Percentiles rank a stretch among this genome's conserved stretches.
Conservation (phyloP, 2,329 filamentous ascomycete genomes). For the Cordyceps pruinosa region DNA sequence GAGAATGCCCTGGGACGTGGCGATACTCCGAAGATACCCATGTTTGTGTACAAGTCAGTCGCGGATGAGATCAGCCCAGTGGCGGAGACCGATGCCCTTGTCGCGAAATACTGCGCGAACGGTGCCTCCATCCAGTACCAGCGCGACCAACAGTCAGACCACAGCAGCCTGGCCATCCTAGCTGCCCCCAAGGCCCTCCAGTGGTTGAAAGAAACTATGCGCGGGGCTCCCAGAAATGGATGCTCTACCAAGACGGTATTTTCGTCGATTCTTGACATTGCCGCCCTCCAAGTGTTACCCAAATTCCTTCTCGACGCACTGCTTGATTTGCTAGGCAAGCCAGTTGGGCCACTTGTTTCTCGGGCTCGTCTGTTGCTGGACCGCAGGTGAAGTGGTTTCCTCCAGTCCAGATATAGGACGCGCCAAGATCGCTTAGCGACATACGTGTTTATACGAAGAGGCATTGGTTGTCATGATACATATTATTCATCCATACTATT, state of each 20-base stretch:
- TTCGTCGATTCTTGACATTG: slow-evolving; percentile 15
- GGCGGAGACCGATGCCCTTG: slow-evolving; percentile 35
- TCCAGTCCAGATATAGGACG: too few species aligned
- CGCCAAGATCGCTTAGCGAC: neutral
- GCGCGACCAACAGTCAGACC: slow-evolving; percentile 35
- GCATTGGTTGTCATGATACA: neutral
- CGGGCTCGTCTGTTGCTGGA: neutral
- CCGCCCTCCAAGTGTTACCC: slow-evolving; percentile 12
- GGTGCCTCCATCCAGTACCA: slow-evolving; percentile 37
- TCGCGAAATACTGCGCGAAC: slow-evolving; percentile 33
- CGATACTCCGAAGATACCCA: slow-evolving; percentile 37
- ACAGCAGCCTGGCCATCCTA: slow-evolving; percentile 20
- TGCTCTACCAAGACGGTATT: slow-evolving; percentile 2
- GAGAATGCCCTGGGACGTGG: slow-evolving; percentile 28
- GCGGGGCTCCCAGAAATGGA: neutral
- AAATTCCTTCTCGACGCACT: slow-evolving; percentile 14
- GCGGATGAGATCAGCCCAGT: slow-evolving; percentile 39
- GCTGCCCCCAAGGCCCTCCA: slow-evolving; percentile 15
- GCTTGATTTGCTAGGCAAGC: slow-evolving; percentile 13
- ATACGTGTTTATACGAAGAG: neutral
- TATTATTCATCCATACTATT: neutral
- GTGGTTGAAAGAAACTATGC: slow-evolving; percentile 16
- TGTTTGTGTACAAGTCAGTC: slow-evolving; percentile 44
- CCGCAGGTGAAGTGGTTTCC: too few species aligned
- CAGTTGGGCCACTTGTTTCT: slow-evolving; percentile 12